Conservation (phyloP, 2,329 filamentous ascomycete genomes). For the Ceratocystiopsis sp. region DNA sequence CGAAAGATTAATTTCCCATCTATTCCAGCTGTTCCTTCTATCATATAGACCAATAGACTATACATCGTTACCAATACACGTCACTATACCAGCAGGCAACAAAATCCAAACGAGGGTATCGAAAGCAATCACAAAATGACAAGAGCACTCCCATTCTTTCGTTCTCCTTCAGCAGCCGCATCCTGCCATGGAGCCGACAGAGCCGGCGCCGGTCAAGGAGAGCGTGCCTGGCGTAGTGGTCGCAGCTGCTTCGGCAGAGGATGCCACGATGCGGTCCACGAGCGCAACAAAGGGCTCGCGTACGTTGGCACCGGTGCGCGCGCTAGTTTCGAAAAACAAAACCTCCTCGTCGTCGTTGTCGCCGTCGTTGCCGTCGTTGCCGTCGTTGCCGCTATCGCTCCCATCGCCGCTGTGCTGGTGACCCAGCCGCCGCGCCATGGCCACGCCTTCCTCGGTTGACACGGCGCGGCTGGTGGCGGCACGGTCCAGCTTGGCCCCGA, state of each 20-base stretch:
- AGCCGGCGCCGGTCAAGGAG: slow-evolving; percentile 15
- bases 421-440: slow-evolving; percentile 27
- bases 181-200: slow-evolving; percentile 5
- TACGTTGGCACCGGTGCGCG: slow-evolving; percentile 35
- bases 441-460: slow-evolving; percentile 27
- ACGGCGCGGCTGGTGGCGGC: slow-evolving; percentile 24
- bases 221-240: slow-evolving; percentile 18
- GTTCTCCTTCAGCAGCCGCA: slow-evolving; percentile 11
- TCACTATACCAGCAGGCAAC: no score
- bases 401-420: not conserved
- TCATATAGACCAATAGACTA: not conserved
- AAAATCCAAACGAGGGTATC: not conserved
- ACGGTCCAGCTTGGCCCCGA: slow-evolving; percentile 35
- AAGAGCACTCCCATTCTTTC: no score
- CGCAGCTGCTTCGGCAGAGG: not conserved
- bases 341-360: slow-evolving; percentile 9
- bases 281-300: slow-evolving; percentile 33
- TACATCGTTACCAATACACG: no score
- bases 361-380: slow-evolving; percentile 4
- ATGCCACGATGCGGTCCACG: slow-evolving; percentile 28
- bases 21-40: no score
- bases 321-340: slow-evolving; percentile 35
- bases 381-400: slow-evolving; percentile 13
- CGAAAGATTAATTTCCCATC: slow-evolving; percentile 13
- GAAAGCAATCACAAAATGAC: not conserved